Base-by-base conservation (phyloP, 768 basidiomycete genomes). In the Omphalotus guepiniiformis region DNA sequence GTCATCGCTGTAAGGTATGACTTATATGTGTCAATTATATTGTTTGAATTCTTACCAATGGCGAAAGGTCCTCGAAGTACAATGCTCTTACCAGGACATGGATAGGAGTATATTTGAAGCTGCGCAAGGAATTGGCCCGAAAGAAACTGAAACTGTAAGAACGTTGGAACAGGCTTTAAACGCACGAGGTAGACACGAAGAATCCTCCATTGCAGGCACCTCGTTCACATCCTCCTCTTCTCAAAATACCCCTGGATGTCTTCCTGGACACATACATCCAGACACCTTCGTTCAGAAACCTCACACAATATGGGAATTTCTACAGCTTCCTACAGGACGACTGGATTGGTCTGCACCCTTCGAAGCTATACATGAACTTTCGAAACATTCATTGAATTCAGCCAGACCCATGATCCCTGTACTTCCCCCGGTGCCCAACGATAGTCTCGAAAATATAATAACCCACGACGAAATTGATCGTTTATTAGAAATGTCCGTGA, bases 1-100 rank as follows among this genome's bases (percentile, higher is more conserved):
- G 71, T 35, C 71, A 72, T 45, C 65, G 71, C 6, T 72, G 71
- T 39, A 35, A 70, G 52, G n/a, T n/a, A n/a, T n/a, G n/a, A n/a
- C n/a, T n/a, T n/a, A n/a, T n/a, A n/a, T n/a, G n/a, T n/a, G n/a
- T n/a, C n/a, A n/a, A n/a, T n/a, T n/a, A n/a, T n/a, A n/a, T n/a
- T n/a, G n/a, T n/a, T n/a, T n/a, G n/a, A n/a, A n/a, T n/a, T n/a
- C n/a, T n/a, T n/a, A n/a, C n/a, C n/a, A n/a, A n/a, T n/a, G n/a
- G n/a, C n/a, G n/a, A n/a, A n/a, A n/a, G n/a, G 71, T 73, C 21
- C 62, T 72, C 40, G 60, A 57, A 38, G 55, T 71, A 16, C 37
- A 67, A 6, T 72, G 71, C 51, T 73, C 71, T 2, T 74, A 74
- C 35, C 70, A 68, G 42, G 62, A 42, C 19, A 49, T 51, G 53